Conservation (phyloP, 768 basidiomycete species). For the Leccinum uliginosum region DNA sequence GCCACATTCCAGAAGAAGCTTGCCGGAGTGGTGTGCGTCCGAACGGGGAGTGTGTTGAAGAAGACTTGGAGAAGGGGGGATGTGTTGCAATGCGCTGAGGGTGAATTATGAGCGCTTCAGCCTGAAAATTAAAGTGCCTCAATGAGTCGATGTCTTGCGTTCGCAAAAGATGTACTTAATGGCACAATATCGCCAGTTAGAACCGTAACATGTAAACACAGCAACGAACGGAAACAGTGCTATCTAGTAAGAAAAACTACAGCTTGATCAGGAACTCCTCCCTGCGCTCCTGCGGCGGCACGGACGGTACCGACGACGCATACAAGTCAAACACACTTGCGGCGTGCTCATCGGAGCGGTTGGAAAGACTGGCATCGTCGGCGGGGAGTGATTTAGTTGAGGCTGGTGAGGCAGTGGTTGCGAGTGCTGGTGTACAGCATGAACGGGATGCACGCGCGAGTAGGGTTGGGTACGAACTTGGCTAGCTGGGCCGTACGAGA, state of each 20-base stretch:
- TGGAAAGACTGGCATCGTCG: slow-evolving; percentile 65
- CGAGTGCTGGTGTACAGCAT: slow-evolving; percentile 3
- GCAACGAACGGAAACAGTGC: no score
- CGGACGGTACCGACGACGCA: slow-evolving; percentile 42
- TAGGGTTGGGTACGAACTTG: slow-evolving; percentile 3
- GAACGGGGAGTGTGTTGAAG: no score
- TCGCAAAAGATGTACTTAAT: no score
- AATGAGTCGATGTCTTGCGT: no score
- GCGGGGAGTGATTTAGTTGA: slow-evolving; percentile 22
- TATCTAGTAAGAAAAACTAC: slow-evolving; percentile 1
- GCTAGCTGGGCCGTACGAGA: slow-evolving; percentile 15
- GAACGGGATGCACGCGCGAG: slow-evolving; percentile 3
- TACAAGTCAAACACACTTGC: slow-evolving; percentile 50
- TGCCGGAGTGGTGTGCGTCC: no score
- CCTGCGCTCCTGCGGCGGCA: slow-evolving; percentile 55
- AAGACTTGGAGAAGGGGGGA: no score
- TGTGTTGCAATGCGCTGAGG: no score
- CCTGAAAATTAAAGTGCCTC: no score
- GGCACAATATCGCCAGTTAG: no score
- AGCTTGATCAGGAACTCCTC: slow-evolving; percentile 51
- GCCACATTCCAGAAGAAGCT: no score
- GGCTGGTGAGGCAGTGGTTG: slow-evolving; percentile 12
- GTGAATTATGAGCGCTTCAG: no score
- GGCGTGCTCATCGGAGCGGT: slow-evolving; percentile 57
- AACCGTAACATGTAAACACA: no score